These are phyloP conservation scores for Backusella mclennaniae DNA, from an alignment of 192 early-diverging fungal genomes.

Conservation along the genomic window DNA sequence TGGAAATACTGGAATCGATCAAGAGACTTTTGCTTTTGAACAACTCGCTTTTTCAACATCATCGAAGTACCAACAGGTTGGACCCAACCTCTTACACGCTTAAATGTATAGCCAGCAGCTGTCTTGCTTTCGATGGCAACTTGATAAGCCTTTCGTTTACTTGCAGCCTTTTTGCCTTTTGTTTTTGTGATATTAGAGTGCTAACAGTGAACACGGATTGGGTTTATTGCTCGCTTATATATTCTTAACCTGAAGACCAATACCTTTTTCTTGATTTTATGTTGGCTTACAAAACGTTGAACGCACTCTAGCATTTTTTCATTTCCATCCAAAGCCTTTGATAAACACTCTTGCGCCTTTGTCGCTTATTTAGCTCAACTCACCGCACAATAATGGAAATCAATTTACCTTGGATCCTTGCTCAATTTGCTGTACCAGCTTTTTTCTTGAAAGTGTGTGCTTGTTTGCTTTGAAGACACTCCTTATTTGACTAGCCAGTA, in stretches of 20 bases:
- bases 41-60: conserved; percentile 47
- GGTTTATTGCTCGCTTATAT: background rate
- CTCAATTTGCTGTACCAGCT: background rate
- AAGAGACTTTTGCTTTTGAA: conserved; percentile 31
- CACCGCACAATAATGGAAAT: background rate
- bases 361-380: background rate
- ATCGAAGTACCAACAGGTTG: conserved; percentile 47
- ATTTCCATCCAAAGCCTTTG: background rate
- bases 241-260: background rate
- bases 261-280: background rate
- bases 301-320: background rate
- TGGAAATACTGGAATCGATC: conserved; percentile 35
- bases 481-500: background rate
- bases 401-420: background rate
- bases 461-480: background rate
- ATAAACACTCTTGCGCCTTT: background rate
- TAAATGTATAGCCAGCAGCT: background rate
- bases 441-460: background rate
- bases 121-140: background rate
- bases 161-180: background rate
- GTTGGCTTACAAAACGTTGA: background rate
- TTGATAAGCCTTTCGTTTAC: conserved; percentile 9
- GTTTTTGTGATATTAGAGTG: background rate
- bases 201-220: background rate
- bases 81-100: conserved; percentile 15